A percentile compares a stretch with the other conserved stretches of the same genome.
Evolutionary conservation across 208 protist genomes (phyloP).

Genomic region (Trypanosoma mega): DNA sequence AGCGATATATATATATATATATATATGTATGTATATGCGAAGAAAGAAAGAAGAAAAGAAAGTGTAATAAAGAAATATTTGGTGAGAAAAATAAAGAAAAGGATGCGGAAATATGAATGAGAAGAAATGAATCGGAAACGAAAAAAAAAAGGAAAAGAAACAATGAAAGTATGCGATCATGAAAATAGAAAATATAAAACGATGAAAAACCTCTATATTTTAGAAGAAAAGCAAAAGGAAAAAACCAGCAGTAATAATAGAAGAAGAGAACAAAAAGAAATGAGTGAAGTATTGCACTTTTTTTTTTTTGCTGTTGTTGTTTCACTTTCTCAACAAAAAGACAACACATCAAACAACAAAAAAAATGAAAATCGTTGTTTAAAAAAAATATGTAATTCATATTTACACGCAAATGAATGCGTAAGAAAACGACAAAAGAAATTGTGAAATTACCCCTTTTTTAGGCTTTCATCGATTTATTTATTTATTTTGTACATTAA

Average conservation of each 20-base stretch:
- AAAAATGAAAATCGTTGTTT: too few species aligned
- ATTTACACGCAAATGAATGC: too few species aligned
- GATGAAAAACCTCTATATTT: neutral
- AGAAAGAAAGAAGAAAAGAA: constrained; percentile 21
- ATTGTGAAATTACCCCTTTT: too few species aligned
- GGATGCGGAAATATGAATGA: constrained; percentile 1
- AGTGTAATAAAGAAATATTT: constrained; percentile 2
- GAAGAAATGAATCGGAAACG: neutral
- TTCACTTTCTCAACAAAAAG: too few species aligned
- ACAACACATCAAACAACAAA: too few species aligned
- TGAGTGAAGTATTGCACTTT: constrained; percentile 12
- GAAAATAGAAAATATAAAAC: constrained; percentile 6
- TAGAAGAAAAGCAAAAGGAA: constrained; percentile 7
- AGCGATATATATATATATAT: too few species aligned
- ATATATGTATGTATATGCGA: constrained; percentile 2
- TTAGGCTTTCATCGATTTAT: too few species aligned
- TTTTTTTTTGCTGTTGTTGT: too few species aligned
- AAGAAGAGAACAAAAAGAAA: constrained; percentile 16
- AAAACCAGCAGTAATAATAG: constrained; percentile 2
- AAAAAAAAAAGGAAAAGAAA: constrained; percentile 5
- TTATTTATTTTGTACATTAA: too few species aligned
- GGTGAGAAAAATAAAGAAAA: constrained; percentile 19
- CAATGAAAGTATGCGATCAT: neutral
- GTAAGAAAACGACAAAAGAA: too few species aligned
- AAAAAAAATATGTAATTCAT: too few species aligned